Percentiles rank a stretch among this genome's conserved stretches.
These are phyloP conservation scores for Neospora caninum DNA, from an alignment of 169 alveolate genomes.

Conservation along the genomic window DNA sequence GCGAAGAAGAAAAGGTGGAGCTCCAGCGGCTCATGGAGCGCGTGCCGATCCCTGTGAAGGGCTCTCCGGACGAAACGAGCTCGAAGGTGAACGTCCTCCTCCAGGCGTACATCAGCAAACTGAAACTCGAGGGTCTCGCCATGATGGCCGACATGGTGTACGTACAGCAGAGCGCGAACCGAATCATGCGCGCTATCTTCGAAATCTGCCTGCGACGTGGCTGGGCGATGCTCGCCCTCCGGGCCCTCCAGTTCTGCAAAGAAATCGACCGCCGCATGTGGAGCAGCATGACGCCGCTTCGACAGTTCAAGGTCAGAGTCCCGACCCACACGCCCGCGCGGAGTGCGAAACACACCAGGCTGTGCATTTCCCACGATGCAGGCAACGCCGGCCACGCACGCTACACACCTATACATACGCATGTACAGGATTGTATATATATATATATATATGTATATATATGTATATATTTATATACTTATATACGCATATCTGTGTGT, in stretches of 20 bases:
- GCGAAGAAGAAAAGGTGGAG: constrained; percentile 98
- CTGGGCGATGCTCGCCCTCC: constrained; percentile 94
- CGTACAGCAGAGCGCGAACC: constrained; percentile 98
- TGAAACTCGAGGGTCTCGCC: constrained; percentile 96
- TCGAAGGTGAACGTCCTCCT: constrained; percentile 95
- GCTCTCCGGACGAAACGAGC: constrained; percentile 84
- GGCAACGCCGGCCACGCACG: too few species aligned
- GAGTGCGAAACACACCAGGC: too few species aligned
- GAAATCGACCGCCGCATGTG: constrained; percentile 98
- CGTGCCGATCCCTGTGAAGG: constrained; percentile 93
- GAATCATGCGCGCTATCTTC: constrained; percentile 98
- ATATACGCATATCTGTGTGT: neutral
- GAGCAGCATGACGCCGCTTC: constrained; percentile 97
- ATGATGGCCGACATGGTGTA: constrained; percentile 98
- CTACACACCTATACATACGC: neutral
- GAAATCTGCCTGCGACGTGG: constrained; percentile 94
- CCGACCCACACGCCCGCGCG: too few species aligned
- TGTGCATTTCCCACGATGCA: too few species aligned
- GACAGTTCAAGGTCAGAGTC: constrained; percentile 96
- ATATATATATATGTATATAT: neutral
- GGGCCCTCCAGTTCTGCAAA: constrained; percentile 93
- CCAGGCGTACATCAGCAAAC: constrained; percentile 96
- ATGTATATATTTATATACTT: neutral
- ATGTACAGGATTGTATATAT: neutral
- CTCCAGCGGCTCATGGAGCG: constrained; percentile 92